A percentile compares a stretch with the other conserved stretches of the same genome.
These are phyloP conservation scores for Graphiopsis chlorocephala DNA, from an alignment of 2,329 filamentous ascomycete genomes.

Conservation along the genomic window DNA sequence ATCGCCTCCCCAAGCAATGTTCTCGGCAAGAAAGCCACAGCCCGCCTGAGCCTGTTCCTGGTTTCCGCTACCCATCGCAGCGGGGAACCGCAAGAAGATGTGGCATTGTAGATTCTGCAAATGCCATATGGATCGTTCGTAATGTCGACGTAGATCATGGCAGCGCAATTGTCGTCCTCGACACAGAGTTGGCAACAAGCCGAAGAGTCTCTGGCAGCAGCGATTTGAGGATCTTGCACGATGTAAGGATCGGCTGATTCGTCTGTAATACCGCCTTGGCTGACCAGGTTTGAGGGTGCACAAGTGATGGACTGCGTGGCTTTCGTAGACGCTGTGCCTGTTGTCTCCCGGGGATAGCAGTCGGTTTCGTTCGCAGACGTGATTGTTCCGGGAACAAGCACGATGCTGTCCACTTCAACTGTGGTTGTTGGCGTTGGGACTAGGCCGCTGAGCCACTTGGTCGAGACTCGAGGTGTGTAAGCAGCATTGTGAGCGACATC, in stretches of 20 bases:
- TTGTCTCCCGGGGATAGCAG: background rate
- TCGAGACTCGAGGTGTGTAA: constrained; percentile 1
- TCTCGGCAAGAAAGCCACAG: constrained; percentile 6
- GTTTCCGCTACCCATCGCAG: background rate
- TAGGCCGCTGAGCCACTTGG: constrained; percentile 8
- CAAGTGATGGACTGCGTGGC: constrained; percentile 7
- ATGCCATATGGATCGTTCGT: background rate
- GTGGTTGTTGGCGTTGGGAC: constrained; percentile 1
- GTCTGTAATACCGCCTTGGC: background rate
- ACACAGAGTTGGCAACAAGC: constrained; percentile 9
- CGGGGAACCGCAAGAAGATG: constrained; percentile 1
- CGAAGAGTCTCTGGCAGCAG: background rate
- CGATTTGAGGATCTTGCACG: background rate
- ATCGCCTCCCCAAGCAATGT: background rate
- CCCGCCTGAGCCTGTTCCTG: background rate
- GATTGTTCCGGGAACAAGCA: background rate
- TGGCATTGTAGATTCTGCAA: constrained; percentile 9
- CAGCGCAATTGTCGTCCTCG: constrained; percentile 3
- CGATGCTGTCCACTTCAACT: background rate
- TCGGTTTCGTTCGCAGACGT: background rate
- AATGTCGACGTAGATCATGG: constrained; percentile 12
- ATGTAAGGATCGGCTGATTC: background rate
- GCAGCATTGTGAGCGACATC: background rate
- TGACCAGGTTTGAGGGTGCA: constrained; percentile 5
- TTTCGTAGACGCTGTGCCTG: constrained; percentile 9